Base-by-base conservation (phyloP, 176 grass and related monocot genomes). In the Stipa capillata region DNA sequence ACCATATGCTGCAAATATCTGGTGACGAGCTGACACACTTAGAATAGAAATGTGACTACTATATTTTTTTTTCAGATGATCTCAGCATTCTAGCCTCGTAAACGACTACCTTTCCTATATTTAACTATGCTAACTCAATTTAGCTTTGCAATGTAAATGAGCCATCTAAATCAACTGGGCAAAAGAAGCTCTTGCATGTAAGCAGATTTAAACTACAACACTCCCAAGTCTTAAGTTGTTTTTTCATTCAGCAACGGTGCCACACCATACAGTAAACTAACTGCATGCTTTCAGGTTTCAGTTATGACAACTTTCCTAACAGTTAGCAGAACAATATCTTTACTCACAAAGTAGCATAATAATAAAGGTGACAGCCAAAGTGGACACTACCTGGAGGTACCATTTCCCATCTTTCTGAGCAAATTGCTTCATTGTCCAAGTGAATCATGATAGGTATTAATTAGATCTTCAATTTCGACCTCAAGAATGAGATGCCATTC, bases 401-500 rank as follows among this genome's bases (percentile, higher is more conserved):
- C 59, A 79, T 28, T n/a, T n/a, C n/a, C n/a, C 2, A 60, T 45
- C 1, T 11, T 44, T 76, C 32, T n/a, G 34, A 64, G 39, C 31
- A 25, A 29, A 51, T 67, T 35, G 28, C 44, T 72, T 50, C 51
- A 9, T 72, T 12, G 29, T 72, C 48, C 44, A 72, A 72, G 28
- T 51, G 45, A 72, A 72, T 48, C 27, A 18, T n/a, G n/a, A 45
- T 49, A 72, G 45, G 31, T 31, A 50, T n/a, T 50, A 49, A 50
- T 20, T 29, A 50, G 9, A 34, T 72, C 69, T 72, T 67, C 62
- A 68, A 3, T 80, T 52, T 80, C 24, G 66, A 69, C 15, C 45
- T 69, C 48, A 69, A 80, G 24, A 69, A 69, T 54, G 36, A 80
- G 33, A 73, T 73, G 70, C 43, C 45, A 21, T 34, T 71, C 16